Conservation (phyloP, 2,329 filamentous ascomycete genomes). For the Thielaviopsis punctulata region DNA sequence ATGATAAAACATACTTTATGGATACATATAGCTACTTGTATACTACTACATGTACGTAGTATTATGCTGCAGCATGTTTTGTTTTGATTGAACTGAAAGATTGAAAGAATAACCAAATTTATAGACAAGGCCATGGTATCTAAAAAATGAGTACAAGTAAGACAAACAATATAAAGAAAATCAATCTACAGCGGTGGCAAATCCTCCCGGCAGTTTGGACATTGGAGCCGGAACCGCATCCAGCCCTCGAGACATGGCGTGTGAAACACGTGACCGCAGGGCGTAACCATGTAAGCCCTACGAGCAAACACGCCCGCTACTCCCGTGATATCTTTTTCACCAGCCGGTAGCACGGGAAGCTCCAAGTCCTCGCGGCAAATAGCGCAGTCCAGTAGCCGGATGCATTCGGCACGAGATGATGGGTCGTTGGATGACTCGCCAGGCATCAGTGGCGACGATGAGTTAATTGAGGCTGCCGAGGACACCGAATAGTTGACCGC, state of each 20-base stretch:
- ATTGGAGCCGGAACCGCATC: constrained; percentile 87
- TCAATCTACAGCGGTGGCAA: constrained; percentile 56
- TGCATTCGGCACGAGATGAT: constrained; percentile 18
- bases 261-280: constrained; percentile 92
- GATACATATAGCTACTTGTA: no score
- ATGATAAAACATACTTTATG: no score
- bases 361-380: constrained; percentile 89
- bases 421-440: constrained; percentile 19
- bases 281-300: constrained; percentile 89
- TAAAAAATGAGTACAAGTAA: not conserved
- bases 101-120: constrained; percentile 8
- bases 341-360: constrained; percentile 58
- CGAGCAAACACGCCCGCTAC: constrained; percentile 58
- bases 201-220: constrained; percentile 84
- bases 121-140: constrained; percentile 10
- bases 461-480: constrained; percentile 18
- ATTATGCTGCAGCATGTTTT: no score
- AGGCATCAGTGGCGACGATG: constrained; percentile 17
- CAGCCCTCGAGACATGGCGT: constrained; percentile 81
- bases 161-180: constrained; percentile 3
- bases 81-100: constrained; percentile 6
- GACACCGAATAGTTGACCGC: not conserved
- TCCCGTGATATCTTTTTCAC: constrained; percentile 21
- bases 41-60: no score
- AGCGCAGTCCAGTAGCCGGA: constrained; percentile 64